Percentiles rank a stretch among this genome's conserved stretches.
These are phyloP conservation scores for Leptographium lundbergii DNA, from an alignment of 2,329 filamentous ascomycete species.

Conservation along the genomic window DNA sequence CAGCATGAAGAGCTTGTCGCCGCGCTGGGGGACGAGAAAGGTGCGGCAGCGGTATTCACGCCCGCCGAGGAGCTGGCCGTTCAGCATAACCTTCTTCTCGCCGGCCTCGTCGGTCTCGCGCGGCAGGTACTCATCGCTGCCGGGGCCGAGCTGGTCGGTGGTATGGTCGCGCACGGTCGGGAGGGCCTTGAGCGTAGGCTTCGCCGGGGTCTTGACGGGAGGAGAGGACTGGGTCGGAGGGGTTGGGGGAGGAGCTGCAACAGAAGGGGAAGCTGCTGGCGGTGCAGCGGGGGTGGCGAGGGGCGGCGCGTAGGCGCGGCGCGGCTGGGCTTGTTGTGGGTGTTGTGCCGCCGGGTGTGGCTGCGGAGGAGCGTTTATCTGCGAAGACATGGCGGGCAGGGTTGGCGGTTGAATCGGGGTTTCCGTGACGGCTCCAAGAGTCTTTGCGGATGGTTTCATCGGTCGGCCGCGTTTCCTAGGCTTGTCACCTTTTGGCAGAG, in stretches of 20 bases:
- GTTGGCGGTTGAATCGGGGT: conserved; percentile 29
- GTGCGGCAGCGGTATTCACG: conserved; percentile 89
- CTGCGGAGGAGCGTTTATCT: conserved; percentile 4
- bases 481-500: conserved; percentile 25
- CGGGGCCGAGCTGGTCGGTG: conserved; percentile 80
- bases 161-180: conserved; percentile 96
- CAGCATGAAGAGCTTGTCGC: conserved; percentile 95
- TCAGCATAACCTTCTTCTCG: conserved; percentile 81
- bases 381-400: conserved; percentile 10
- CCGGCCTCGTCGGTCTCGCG: conserved; percentile 87
- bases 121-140: conserved; percentile 88
- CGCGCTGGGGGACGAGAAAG: conserved; percentile 81
- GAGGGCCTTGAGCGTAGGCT: conserved; percentile 80
- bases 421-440: conserved; percentile 39
- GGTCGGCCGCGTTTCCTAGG: conserved; percentile 48
- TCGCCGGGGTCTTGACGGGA: conserved; percentile 68
- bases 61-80: conserved; percentile 68
- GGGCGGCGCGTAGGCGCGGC: conserved; percentile 21
- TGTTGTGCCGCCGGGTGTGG: conserved; percentile 2
- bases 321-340: not conserved
- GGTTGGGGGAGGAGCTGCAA: conserved; percentile 19
- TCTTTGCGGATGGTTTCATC: conserved; percentile 40
- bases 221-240: conserved; percentile 36
- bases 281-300: not conserved
- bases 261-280: conserved; percentile 35